phyloP scores from a whole-genome alignment of 148 eudicot species.

The Cornus florida region DNA sequence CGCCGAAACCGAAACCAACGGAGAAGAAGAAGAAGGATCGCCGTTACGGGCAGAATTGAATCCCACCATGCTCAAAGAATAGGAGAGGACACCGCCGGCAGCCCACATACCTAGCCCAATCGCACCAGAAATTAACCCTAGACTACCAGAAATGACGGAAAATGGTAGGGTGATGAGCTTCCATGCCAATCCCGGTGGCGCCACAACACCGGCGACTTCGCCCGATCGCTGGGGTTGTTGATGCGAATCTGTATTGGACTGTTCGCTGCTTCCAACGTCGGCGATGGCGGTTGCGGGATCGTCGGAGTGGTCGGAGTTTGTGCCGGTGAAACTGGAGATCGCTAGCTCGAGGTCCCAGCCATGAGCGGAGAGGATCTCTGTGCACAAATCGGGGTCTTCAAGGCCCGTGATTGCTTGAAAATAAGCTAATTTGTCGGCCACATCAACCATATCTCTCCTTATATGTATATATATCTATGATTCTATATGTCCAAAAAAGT shows the following conservation, averaged over 20 bases:
- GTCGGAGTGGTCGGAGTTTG: slow-evolving; percentile 17
- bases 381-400: slow-evolving; percentile 79
- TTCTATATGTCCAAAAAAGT: not conserved
- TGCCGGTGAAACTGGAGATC: slow-evolving; percentile 60
- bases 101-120: slow-evolving; percentile 87
- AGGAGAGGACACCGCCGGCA: slow-evolving; percentile 74
- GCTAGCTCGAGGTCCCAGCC: slow-evolving; percentile 94
- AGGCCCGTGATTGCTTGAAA: slow-evolving; percentile 93
- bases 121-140: slow-evolving; percentile 81
- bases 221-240: slow-evolving; percentile 24
- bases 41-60: slow-evolving; percentile 31
- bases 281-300: slow-evolving; percentile 13
- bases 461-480: not conserved
- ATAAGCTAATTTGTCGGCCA: slow-evolving; percentile 64
- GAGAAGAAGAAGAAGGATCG: slow-evolving; percentile 28
- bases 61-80: slow-evolving; percentile 60
- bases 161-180: slow-evolving; percentile 74
- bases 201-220: slow-evolving; percentile 25
- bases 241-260: slow-evolving; percentile 9
- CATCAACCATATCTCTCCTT: slow-evolving; percentile 52
- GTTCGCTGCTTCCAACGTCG: slow-evolving; percentile 19
- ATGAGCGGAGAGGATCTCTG: slow-evolving; percentile 86
- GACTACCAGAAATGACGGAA: slow-evolving; percentile 63
- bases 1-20: slow-evolving; percentile 45
- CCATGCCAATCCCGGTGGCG: slow-evolving; percentile 66